Base-by-base conservation (phyloP, 2,329 filamentous ascomycete species). In the Rhynchosporium secalis region DNA sequence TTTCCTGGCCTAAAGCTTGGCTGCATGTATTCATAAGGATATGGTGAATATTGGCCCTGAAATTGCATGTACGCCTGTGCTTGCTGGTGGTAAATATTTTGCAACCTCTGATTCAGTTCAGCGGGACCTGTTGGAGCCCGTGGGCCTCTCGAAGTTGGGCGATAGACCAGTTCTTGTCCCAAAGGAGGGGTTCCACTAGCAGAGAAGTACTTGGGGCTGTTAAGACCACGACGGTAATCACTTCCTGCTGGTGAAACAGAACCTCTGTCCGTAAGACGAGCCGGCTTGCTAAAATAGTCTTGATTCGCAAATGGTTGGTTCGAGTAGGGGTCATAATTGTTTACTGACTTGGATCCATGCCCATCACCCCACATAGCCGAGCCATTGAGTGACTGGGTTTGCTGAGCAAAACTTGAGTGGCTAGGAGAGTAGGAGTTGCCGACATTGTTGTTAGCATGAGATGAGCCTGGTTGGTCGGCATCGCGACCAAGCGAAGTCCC, bases 11-110 rank as follows among this genome's bases (percentile, higher is more conserved):
- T 75, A 69, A 73, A 80, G 26, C 56, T 72, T 56, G 65, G 65
- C 9, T 69, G 75, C 58, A 67, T 72, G 64, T 74, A 81, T 45
- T 78, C 79, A 71, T 75, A 79, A 40, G 67, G 46, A 31, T 73
- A 66, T 62, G 76, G 67, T 67, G 71, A 64, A 66, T 78, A 81
- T 41, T 77, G 76, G 3, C 75, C 74, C 36, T 76, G 66, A 55
- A 77, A 76, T 58, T 71, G 71, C 46, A 74, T 58, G 62, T 76
- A 80, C 20, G 69, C 62, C 51, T 71, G 69, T 48, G 69, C 62
- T 57, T 71, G 69, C 48, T 72, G 71, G 26, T 63, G 60, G 54
- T 68, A 66, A 28, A 71, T 59, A 51, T 63, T 66, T 56, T 72
- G 70, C 38, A 73, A 64, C 59, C 71, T 67, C 33, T 71, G 65